Base-by-base conservation (phyloP, 768 basidiomycete genomes). In the Candolleomyces efflorescens region DNA sequence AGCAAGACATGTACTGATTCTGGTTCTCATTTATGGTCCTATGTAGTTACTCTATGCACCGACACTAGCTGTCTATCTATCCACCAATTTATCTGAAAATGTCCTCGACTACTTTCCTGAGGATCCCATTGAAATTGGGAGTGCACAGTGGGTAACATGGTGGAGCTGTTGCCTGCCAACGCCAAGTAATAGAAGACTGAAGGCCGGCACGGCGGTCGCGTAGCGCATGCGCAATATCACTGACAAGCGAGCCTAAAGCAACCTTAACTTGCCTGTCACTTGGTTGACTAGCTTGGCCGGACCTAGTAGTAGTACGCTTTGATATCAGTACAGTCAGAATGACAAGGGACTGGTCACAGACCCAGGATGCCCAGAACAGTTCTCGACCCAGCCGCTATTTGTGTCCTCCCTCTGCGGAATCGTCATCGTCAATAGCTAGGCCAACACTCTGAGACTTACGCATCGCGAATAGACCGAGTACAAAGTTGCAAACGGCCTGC, bases 401-500 rank as follows among this genome's bases (percentile, higher is more conserved):
- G 89, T 2, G 93, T 94, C 55, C 87, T 76, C 48, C 92, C 93
- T 27, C 92, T 94, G 37, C 83, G 87, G 7, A 5, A 22, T 12
- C 13, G 11, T 11, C 11, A 32, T 11, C 32, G 11, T 32, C 32
- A 32, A 32, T 32, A 32, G 11, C 6, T 32, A 11, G 2, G 32
- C 1, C 5, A 32, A 32, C 20, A 45, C 26, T 47, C 12, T 22
- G 38, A 38, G 53, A 75, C 90, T 64, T 68, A 94, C 92, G 85
- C 86, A 67, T 96, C 94, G 62, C 84, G 79, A 55, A 97, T 91
- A 0, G 87, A 84, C n/a, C 92, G 86, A 23, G 94, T 94, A 66
- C 94, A 96, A 12, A 98, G 74, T 63, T 90, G 90, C 22, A 97
- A 76, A 60, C 86, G 87, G 67, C 89, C 86, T 1, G 96, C 95